Evolutionary conservation across 306 rosid species (phyloP).

Genomic region (Senna siamea): DNA sequence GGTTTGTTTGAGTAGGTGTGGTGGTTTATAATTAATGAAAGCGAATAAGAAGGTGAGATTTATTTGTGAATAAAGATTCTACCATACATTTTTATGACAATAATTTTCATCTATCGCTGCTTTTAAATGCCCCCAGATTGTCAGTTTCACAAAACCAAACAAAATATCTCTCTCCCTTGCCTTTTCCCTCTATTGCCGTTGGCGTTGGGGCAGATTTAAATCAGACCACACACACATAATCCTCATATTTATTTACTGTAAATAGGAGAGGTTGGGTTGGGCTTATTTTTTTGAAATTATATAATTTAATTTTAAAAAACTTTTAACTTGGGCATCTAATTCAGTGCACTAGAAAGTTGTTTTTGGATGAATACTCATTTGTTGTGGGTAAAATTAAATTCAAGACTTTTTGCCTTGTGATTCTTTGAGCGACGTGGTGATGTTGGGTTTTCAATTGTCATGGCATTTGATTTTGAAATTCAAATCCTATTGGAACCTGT

Average conservation of each 20-base stretch:
- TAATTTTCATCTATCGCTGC: background rate
- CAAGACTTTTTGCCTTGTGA: too few relatives aligned
- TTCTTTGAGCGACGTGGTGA: background rate
- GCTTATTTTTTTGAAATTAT: too few relatives aligned
- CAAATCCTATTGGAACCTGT: background rate
- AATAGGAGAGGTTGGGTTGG: too few relatives aligned
- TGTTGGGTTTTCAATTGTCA: background rate
- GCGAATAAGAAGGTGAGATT: background rate
- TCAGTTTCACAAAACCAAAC: background rate
- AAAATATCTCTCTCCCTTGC: background rate
- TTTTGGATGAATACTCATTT: too few relatives aligned
- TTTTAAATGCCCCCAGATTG: background rate
- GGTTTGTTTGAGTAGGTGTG: background rate
- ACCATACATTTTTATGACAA: slow-evolving; percentile 34
- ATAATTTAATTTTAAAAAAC: too few relatives aligned
- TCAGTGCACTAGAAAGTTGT: too few relatives aligned
- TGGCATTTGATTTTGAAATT: slow-evolving; percentile 9
- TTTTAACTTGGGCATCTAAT: too few relatives aligned
- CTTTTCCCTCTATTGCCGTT: background rate
- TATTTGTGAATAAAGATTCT: slow-evolving; percentile 32
- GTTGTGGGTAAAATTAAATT: too few relatives aligned
- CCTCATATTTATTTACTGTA: background rate
- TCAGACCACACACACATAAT: background rate
- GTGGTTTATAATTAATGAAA: background rate
- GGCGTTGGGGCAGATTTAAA: background rate